Conservation (phyloP, 352 stramenopile genomes). For the Phytophthora pinifolia region DNA sequence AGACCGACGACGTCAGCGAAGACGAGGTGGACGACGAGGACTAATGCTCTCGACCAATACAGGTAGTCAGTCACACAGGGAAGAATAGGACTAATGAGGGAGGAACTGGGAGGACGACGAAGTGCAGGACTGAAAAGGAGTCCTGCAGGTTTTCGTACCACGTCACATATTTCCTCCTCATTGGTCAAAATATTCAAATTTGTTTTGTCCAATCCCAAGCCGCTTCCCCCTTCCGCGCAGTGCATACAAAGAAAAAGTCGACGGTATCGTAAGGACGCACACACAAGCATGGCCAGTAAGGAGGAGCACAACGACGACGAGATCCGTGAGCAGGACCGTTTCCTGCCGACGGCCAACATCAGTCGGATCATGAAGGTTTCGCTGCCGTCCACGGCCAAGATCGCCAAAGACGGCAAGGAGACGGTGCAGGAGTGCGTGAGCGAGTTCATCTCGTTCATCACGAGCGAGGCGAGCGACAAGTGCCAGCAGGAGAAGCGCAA, state of each 20-base stretch:
- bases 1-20: conserved; percentile 94
- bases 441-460: conserved; percentile 99
- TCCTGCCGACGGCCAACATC: conserved; percentile 99
- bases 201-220: conserved; percentile 8
- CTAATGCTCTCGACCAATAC: conserved; percentile 16
- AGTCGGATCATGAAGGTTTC: conserved; percentile 99
- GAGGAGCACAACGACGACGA: conserved; percentile 90
- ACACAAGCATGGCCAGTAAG: conserved; percentile 64
- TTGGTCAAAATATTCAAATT: conserved; percentile 18
- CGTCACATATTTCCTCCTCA: conserved; percentile 6
- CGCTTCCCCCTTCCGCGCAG: conserved; percentile 14
- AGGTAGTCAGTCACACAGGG: not conserved
- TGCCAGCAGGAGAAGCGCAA: conserved; percentile 99
- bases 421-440: conserved; percentile 99
- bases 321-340: conserved; percentile 96
- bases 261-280: conserved; percentile 15
- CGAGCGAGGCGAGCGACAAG: conserved; percentile 98
- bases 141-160: conserved; percentile 5
- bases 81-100: not conserved
- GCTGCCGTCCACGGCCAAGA: conserved; percentile 98
- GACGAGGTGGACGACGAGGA: conserved; percentile 83
- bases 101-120: not conserved
- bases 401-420: conserved; percentile 99
- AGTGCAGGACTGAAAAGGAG: not conserved
- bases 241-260: conserved; percentile 1